These are phyloP conservation scores for Carpinus fangiana DNA, from an alignment of 306 rosid species.

Conservation along the genomic window DNA sequence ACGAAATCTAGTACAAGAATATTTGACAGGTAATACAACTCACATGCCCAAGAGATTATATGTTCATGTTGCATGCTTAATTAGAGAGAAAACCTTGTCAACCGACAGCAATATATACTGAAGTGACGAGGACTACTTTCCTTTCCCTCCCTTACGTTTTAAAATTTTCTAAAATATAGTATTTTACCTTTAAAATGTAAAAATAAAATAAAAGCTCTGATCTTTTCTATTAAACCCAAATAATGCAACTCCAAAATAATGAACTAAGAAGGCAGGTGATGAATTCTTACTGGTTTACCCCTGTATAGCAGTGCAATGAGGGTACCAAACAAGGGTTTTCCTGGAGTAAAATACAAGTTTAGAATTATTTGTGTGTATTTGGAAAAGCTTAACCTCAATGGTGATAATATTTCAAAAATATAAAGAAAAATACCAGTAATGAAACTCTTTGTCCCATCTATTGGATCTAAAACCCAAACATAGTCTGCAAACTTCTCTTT, in stretches of 20 bases:
- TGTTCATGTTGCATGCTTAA: neutral
- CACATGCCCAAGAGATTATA: neutral
- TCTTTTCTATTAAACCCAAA: neutral
- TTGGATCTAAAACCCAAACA: slow-evolving; percentile 97
- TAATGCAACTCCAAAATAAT: neutral
- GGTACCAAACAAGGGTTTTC: slow-evolving; percentile 92
- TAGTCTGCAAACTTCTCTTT: slow-evolving; percentile 61
- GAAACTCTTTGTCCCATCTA: slow-evolving; percentile 95
- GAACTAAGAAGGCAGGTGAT: slow-evolving; percentile 24
- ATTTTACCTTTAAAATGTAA: neutral
- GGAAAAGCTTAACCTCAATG: neutral
- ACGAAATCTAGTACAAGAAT: neutral
- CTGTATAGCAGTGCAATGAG: slow-evolving; percentile 76
- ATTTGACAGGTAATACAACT: neutral
- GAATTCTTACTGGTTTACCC: slow-evolving; percentile 70
- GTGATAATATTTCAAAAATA: neutral
- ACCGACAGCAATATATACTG: neutral
- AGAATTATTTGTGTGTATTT: slow-evolving; percentile 11
- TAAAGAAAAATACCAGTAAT: slow-evolving; percentile 66
- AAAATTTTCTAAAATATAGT: neutral
- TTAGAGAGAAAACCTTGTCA: neutral
- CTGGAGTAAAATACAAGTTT: slow-evolving; percentile 42
- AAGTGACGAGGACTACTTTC: neutral
- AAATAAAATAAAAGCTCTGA: neutral
- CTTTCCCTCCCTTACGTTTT: neutral